A percentile compares a stretch with the other conserved stretches of the same genome.
These are phyloP conservation scores for Agapanthus africanus DNA, from an alignment of 106 monocot species.

Conservation along the genomic window DNA sequence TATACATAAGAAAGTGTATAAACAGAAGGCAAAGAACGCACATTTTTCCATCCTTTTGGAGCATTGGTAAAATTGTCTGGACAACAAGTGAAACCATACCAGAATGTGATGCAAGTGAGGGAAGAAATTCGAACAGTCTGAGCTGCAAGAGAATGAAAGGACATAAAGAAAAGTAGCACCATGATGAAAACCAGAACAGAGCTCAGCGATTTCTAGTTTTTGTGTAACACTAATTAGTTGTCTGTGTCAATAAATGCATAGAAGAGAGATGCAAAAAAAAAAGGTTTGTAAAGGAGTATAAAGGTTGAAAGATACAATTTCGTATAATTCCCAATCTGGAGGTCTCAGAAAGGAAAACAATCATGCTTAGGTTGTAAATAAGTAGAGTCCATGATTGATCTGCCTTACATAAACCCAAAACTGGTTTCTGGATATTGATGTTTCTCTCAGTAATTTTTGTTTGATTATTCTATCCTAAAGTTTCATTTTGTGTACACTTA, in stretches of 20 bases:
- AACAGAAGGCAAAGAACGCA: no score
- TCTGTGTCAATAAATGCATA: not conserved
- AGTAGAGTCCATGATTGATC: no score
- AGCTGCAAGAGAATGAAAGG: conserved; percentile 39
- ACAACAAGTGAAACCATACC: conserved; percentile 61
- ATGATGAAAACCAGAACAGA: not conserved
- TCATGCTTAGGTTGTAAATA: no score
- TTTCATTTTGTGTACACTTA: no score
- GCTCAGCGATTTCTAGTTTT: not conserved
- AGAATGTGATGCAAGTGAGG: conserved; percentile 51
- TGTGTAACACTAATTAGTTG: not conserved
- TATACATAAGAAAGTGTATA: no score
- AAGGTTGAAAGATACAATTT: no score
- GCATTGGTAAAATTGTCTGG: conserved; percentile 65
- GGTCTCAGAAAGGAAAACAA: not conserved
- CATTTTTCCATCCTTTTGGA: conserved; percentile 54
- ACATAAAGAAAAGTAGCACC: not conserved
- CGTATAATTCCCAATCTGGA: not conserved
- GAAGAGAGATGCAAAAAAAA: not conserved
- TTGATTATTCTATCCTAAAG: no score
- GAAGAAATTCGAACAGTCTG: conserved; percentile 62
- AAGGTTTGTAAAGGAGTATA: not conserved
- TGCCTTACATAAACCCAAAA: no score
- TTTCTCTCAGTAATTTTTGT: no score
- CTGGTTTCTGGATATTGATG: no score